Evolutionary conservation across 176 grass and related monocot genomes (phyloP), one percentile per base, ranked within the genome.

Genomic region (Chloris gayana): DNA sequence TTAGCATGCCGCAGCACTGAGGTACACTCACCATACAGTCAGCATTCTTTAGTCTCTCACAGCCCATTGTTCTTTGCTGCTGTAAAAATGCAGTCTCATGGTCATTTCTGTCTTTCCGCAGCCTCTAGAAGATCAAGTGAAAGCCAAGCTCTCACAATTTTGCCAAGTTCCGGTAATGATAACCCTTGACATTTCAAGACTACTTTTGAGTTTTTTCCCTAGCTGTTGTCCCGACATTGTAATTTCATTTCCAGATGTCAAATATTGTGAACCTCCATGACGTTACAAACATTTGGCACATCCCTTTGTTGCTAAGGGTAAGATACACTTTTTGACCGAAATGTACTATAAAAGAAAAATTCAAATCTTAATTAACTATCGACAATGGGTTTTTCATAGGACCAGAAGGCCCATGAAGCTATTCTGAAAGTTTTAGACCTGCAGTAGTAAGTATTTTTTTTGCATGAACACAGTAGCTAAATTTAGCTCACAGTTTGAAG

Each of bases 201-300:
- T 77, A 18, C 11, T 27, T 39, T 78, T 74, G 35, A 57, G 54
- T 54, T 54, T 62, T 91, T 29, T 41, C 39, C 65, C 42, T 63
- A 67, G 64, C 45, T 59, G n/a, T 26, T 72, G 66, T 72, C 24
- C 59, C 76, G 73, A 70, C 54, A 68, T 11, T 66, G 56, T 35
- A 69, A 65, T 63, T 82, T 85, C 73, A 82, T 69, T 85, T 88
- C 51, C 88, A 99, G 96, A 84, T 82, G 21, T 54, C 82, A 38
- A 95, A 79, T 76, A 93, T 99, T 76, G 82, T 99, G 77, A 93
- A 79, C 60, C 88, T 99, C 59, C 83, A 93, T 77, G 96, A 99
- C 47, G 96, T 99, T 75, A 66, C 92, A 77, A 99, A 99, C 86
- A 99, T 99, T 87, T 99, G 96, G 92, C 92, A 91, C 73, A 95